Conservation (phyloP, 768 basidiomycete species). For the Mycena crocata region DNA sequence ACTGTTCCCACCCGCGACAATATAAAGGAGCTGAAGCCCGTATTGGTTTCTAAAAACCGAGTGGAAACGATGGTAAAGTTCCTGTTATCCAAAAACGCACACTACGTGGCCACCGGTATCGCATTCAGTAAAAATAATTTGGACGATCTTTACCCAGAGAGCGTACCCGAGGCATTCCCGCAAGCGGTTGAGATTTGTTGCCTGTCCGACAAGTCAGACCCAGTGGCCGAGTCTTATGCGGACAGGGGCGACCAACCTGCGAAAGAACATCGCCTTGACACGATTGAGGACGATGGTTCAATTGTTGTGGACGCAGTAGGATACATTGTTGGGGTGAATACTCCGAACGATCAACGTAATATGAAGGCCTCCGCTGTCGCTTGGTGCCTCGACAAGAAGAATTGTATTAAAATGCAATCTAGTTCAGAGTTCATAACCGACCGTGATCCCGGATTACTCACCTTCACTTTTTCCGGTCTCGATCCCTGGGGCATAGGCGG, state of each 20-base stretch:
- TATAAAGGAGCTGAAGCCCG: not conserved
- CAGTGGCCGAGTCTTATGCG: not conserved
- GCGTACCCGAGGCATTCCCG: not conserved
- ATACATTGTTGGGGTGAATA: not conserved
- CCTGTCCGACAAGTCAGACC: not conserved
- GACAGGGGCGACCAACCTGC: not conserved
- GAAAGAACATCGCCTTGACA: too few relatives aligned
- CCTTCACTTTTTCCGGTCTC: not conserved
- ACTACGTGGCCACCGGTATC: not conserved
- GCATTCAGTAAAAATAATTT: not conserved
- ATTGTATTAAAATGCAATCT: conserved; percentile 1
- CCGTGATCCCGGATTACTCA: not conserved
- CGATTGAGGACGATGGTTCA: not conserved
- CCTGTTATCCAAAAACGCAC: not conserved
- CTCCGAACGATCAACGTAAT: not conserved
- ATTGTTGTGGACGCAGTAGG: not conserved
- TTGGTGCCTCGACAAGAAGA: conserved; percentile 3
- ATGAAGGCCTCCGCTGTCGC: not conserved
- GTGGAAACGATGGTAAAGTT: not conserved
- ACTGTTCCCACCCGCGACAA: not conserved
- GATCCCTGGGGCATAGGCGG: conserved; percentile 6
- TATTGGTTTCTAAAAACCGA: not conserved
- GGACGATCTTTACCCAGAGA: not conserved
- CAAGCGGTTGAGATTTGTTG: not conserved
- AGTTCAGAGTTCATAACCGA: not conserved